phyloP scores from a whole-genome alignment of 768 basidiomycete species.

The Hygrophoropsis aurantiaca region DNA sequence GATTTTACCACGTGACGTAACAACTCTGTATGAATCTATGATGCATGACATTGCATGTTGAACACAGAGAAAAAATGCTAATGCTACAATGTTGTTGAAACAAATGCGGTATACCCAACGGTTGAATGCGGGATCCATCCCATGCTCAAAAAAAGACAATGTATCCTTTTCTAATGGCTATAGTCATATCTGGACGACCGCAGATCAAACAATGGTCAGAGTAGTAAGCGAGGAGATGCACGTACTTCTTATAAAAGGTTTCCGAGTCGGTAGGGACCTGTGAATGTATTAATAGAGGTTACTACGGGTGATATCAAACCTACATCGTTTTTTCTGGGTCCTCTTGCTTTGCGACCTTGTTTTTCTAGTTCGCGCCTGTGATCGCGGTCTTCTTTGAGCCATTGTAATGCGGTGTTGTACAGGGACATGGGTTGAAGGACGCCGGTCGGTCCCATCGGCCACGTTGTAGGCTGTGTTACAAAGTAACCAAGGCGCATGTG shows the following conservation, averaged over 20 bases:
- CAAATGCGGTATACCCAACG: slow-evolving; percentile 1
- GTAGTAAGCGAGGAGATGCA: background rate
- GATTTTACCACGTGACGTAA: no score
- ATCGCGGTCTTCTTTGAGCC: slow-evolving; percentile 85
- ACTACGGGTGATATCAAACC: slow-evolving; percentile 11
- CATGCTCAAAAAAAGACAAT: background rate
- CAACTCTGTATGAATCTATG: no score
- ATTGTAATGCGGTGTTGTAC: slow-evolving; percentile 76
- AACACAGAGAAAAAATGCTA: slow-evolving; percentile 5
- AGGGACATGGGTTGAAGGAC: slow-evolving; percentile 36
- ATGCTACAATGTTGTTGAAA: slow-evolving; percentile 16
- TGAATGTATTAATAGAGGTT: slow-evolving; percentile 8
- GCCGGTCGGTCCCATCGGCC: slow-evolving; percentile 50
- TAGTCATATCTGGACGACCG: slow-evolving; percentile 48
- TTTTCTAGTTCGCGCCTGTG: slow-evolving; percentile 58
- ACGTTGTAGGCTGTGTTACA: slow-evolving; percentile 62
- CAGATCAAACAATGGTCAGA: slow-evolving; percentile 6
- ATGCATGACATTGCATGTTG: background rate
- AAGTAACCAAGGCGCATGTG: slow-evolving; percentile 89
- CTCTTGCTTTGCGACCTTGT: slow-evolving; percentile 55
- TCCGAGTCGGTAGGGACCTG: slow-evolving; percentile 78
- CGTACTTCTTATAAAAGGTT: slow-evolving; percentile 82
- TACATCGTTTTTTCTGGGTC: slow-evolving; percentile 60
- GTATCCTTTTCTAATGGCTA: slow-evolving; percentile 25
- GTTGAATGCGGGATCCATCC: slow-evolving; percentile 12